Percentiles rank a stretch among this genome's conserved stretches.
These are phyloP conservation scores for Salix purpurea DNA, from an alignment of 345 rosid genomes.

Conservation along the genomic window DNA sequence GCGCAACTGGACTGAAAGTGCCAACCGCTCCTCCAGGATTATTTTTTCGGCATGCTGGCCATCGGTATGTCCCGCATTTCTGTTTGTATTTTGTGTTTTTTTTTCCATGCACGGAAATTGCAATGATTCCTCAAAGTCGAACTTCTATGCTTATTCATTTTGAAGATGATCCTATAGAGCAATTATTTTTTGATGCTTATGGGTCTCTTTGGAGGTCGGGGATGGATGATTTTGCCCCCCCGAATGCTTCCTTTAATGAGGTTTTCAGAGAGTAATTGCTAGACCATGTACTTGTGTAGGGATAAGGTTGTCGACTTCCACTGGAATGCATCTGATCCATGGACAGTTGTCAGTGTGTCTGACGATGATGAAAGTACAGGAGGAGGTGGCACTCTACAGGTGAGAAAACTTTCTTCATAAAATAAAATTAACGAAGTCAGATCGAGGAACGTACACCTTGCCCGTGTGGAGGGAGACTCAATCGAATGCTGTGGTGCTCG, in stretches of 20 bases:
- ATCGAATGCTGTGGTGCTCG: not conserved
- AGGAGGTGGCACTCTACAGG: conserved; percentile 76
- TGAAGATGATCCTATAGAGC: not conserved
- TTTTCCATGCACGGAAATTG: too few species aligned
- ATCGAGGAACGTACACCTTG: too few species aligned
- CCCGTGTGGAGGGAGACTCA: not conserved
- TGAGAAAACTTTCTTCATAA: not conserved
- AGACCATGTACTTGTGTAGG: conserved; percentile 25
- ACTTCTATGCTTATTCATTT: too few species aligned
- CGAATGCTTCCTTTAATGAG: not conserved
- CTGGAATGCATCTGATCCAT: conserved; percentile 64
- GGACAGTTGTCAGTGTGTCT: conserved; percentile 66
- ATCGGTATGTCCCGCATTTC: conserved; percentile 31
- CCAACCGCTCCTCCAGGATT: conserved; percentile 51
- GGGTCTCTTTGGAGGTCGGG: not conserved
- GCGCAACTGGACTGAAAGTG: conserved; percentile 27
- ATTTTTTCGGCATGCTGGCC: conserved; percentile 68
- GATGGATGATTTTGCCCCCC: not conserved
- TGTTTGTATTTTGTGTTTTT: not conserved
- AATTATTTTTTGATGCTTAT: not conserved
- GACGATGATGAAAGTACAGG: conserved; percentile 57
- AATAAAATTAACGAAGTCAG: too few species aligned
- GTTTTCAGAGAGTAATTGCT: not conserved
- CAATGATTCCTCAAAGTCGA: too few species aligned
- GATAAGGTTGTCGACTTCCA: conserved; percentile 68